Evolutionary conservation across 2,329 filamentous ascomycete species (phyloP).

Genomic region (Diaporthe ampelina): DNA sequence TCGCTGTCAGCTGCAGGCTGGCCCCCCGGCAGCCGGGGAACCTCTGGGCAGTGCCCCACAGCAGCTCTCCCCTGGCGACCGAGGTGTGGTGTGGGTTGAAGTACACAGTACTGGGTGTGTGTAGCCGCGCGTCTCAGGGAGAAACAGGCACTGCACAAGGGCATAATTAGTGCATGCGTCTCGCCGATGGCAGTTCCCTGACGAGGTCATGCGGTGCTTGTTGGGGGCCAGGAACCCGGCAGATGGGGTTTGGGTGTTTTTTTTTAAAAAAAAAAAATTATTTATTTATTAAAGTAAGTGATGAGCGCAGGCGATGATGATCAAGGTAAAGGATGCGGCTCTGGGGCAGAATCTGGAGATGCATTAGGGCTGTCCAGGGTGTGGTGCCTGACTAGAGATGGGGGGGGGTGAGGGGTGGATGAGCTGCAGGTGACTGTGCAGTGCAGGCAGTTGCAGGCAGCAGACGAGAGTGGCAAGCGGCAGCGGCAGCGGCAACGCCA

Average conservation of each 20-base stretch:
- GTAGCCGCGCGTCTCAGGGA: constrained; percentile 26
- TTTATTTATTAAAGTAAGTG: background rate
- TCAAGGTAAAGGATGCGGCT: constrained; percentile 11
- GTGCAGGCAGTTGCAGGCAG: constrained; percentile 14
- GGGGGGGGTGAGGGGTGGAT: constrained; percentile 7
- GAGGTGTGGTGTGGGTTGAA: background rate
- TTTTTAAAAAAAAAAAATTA: no score
- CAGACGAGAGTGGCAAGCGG: background rate
- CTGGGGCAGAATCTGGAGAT: constrained; percentile 25
- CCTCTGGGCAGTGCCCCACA: constrained; percentile 25
- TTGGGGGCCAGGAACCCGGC: background rate
- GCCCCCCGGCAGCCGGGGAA: constrained; percentile 27
- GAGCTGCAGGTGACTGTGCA: constrained; percentile 33
- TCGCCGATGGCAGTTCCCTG: constrained; percentile 1
- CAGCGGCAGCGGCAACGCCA: constrained; percentile 2
- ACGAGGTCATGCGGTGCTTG: background rate
- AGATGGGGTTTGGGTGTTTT: background rate
- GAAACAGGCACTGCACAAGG: background rate
- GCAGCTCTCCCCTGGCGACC: constrained; percentile 15
- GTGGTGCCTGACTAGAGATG: no score
- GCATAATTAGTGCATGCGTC: background rate
- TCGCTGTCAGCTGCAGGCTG: constrained; percentile 30
- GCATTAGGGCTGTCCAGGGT: constrained; percentile 34
- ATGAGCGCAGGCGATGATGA: background rate
- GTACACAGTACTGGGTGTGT: background rate